A percentile compares a stretch with the other conserved stretches of the same genome.
phyloP scores from a whole-genome alignment of 768 basidiomycete species.

The Phanerodontia chrysosporium region DNA sequence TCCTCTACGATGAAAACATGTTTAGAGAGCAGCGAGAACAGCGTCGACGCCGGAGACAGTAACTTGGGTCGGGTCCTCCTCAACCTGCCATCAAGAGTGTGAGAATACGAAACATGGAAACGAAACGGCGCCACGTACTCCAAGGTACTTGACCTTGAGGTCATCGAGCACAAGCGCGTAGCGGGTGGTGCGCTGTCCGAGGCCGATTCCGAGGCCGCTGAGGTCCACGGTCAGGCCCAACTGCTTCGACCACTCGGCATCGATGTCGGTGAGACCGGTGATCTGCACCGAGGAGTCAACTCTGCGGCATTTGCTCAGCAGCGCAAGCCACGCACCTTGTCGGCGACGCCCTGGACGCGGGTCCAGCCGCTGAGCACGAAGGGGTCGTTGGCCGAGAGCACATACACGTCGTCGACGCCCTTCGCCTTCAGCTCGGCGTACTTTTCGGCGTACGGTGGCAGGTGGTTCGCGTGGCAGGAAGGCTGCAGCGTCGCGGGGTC shows the following conservation, averaged over 20 bases:
- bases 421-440: slow-evolving; percentile 73
- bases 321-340: slow-evolving; percentile 57
- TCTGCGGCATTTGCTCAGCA: too few species aligned
- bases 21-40: slow-evolving; percentile 35
- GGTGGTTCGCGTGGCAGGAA: slow-evolving; percentile 38
- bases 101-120: too few species aligned
- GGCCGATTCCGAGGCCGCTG: slow-evolving; percentile 30
- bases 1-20: background rate
- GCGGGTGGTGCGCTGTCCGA: slow-evolving; percentile 39
- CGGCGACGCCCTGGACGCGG: slow-evolving; percentile 39
- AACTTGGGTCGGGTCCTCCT: slow-evolving; percentile 33
- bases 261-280: slow-evolving; percentile 31
- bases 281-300: too few species aligned
- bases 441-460: slow-evolving; percentile 56
- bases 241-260: slow-evolving; percentile 30
- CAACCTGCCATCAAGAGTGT: too few species aligned
- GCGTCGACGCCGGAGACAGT: slow-evolving; percentile 35
- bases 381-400: slow-evolving; percentile 76
- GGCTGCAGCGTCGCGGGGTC: slow-evolving; percentile 18
- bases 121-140: slow-evolving; percentile 22
- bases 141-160: slow-evolving; percentile 63
- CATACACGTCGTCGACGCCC: slow-evolving; percentile 66
- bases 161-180: slow-evolving; percentile 68
- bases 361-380: slow-evolving; percentile 58
- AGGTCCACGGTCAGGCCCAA: slow-evolving; percentile 53